A percentile compares a stretch with the other conserved stretches of the same genome.
phyloP scores from a whole-genome alignment of 768 basidiomycete species.

The Lactarius psammicola region DNA sequence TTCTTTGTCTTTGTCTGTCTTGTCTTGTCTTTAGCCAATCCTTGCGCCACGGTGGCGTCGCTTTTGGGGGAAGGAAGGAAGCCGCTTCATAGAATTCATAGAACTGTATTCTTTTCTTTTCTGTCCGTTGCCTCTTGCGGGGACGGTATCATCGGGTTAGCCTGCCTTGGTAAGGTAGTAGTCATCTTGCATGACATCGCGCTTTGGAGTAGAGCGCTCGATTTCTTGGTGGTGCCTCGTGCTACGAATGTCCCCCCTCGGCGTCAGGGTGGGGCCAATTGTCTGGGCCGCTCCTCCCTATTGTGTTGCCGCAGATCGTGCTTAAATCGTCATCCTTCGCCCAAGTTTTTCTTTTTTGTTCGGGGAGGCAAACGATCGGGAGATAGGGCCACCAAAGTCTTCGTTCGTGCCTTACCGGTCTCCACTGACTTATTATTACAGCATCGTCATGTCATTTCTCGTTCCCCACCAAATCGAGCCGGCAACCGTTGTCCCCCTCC shows the following conservation, averaged over 20 bases:
- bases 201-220: background rate
- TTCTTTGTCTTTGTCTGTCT: background rate
- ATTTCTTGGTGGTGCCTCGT: constrained; percentile 18
- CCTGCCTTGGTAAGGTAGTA: background rate
- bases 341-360: background rate
- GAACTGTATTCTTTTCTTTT: constrained; percentile 4
- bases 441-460: background rate
- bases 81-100: constrained; percentile 4
- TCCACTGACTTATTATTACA: background rate
- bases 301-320: constrained; percentile 26
- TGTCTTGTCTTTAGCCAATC: background rate
- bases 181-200: background rate
- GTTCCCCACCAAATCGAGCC: background rate
- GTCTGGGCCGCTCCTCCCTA: constrained; percentile 15
- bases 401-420: constrained; percentile 5
- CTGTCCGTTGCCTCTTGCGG: constrained; percentile 6
- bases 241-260: constrained; percentile 16
- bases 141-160: background rate
- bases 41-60: background rate
- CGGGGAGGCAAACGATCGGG: background rate
- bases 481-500: background rate
- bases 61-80: background rate
- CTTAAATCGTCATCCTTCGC: constrained; percentile 17
- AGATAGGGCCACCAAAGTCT: background rate
- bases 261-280: constrained; percentile 8